These are phyloP conservation scores for Xylariaceae sp. DNA, from an alignment of 2,329 filamentous ascomycete species.

Conservation along the genomic window DNA sequence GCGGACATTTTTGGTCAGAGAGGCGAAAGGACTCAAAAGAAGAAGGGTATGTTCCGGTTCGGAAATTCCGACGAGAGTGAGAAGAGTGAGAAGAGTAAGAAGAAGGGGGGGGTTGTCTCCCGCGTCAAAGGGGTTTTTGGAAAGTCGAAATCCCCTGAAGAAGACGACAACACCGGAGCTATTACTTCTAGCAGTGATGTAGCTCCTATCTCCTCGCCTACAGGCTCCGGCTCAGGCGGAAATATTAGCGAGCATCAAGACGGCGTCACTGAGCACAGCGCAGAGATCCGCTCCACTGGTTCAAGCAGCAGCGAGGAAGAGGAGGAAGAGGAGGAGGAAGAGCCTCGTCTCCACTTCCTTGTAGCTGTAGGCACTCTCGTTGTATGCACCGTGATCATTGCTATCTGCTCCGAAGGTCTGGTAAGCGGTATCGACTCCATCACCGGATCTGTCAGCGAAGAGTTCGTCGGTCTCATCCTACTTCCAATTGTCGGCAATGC, in stretches of 20 bases:
- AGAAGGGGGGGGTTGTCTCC: neutral
- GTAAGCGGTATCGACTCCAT: conserved; percentile 69
- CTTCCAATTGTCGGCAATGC: conserved; percentile 81
- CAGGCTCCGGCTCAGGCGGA: too few species aligned
- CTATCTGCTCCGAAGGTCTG: conserved; percentile 76
- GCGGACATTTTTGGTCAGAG: conserved; percentile 73
- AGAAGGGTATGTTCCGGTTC: conserved; percentile 25
- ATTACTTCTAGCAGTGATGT: conserved; percentile 40
- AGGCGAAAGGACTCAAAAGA: conserved; percentile 71
- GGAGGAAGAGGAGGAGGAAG: conserved; percentile 67
- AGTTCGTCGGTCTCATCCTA: conserved; percentile 76
- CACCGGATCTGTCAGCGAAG: conserved; percentile 62
- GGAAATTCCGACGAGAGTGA: conserved; percentile 15
- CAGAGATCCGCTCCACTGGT: too few species aligned
- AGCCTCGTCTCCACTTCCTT: conserved; percentile 67
- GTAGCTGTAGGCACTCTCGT: conserved; percentile 70
- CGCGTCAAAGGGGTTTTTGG: neutral
- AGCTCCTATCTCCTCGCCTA: too few species aligned
- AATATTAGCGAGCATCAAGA: too few species aligned
- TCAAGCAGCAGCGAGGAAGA: too few species aligned
- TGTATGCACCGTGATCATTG: conserved; percentile 73
- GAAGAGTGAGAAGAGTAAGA: neutral
- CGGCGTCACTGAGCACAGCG: too few species aligned
- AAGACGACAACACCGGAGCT: conserved; percentile 43
- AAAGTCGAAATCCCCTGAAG: too few species aligned